These are phyloP conservation scores for Bryoerythrophyllum caledonicum DNA, from an alignment of 225 moss, liverwort and hornwort genomes.

Conservation along the genomic window DNA sequence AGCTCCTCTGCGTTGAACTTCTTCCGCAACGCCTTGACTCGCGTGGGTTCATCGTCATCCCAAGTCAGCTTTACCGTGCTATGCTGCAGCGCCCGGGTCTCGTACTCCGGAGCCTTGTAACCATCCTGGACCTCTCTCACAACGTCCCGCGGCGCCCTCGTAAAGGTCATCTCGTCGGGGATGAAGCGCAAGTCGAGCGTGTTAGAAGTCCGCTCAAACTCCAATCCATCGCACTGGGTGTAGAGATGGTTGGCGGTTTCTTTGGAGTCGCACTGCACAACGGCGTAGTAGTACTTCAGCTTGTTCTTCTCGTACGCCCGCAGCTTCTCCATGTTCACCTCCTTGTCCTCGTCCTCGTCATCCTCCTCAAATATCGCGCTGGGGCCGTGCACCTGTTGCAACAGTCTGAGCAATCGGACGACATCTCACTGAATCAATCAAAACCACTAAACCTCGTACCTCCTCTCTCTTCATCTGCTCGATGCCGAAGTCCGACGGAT, in stretches of 20 bases:
- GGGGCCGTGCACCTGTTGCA: slow-evolving; percentile 61
- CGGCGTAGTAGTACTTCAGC: slow-evolving; percentile 92
- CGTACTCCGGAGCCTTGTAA: slow-evolving; percentile 86
- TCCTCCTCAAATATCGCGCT: slow-evolving; percentile 57
- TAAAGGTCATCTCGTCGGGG: slow-evolving; percentile 79
- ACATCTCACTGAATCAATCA: not conserved
- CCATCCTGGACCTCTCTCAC: slow-evolving; percentile 65
- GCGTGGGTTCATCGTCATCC: slow-evolving; percentile 97
- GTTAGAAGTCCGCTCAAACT: slow-evolving; percentile 97
- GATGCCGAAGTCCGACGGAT: slow-evolving; percentile 90
- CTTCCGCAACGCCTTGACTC: slow-evolving; percentile 79
- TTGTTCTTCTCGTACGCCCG: slow-evolving; percentile 90
- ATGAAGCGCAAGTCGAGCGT: slow-evolving; percentile 87
- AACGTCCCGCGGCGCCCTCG: slow-evolving; percentile 64
- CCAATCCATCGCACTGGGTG: slow-evolving; percentile 82
- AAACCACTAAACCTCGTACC: slow-evolving; percentile 24
- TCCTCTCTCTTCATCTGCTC: slow-evolving; percentile 81
- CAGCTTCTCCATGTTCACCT: slow-evolving; percentile 82
- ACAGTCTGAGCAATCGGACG: too few relatives aligned
- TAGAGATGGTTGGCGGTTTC: slow-evolving; percentile 82
- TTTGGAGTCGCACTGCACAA: slow-evolving; percentile 84
- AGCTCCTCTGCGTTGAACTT: slow-evolving; percentile 85
- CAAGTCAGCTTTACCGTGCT: slow-evolving; percentile 93
- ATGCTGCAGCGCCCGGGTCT: slow-evolving; percentile 92
- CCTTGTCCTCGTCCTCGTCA: slow-evolving; percentile 74